Base-by-base conservation (phyloP, 768 basidiomycete genomes). In the Boletellus ananas region DNA sequence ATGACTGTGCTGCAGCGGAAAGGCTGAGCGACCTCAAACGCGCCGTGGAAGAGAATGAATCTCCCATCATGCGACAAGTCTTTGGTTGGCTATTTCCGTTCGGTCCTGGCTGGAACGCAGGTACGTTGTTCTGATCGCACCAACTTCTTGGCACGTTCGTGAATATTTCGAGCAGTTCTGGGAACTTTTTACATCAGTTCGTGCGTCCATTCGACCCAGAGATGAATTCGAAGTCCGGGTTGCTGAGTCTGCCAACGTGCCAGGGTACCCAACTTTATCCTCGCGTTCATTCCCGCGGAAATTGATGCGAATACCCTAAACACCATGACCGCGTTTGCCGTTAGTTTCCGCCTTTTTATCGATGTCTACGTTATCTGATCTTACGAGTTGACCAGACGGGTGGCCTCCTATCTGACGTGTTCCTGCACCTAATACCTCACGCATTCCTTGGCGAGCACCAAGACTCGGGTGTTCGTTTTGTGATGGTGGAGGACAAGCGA, bases 121-220 rank as follows among this genome's bases (percentile, higher is more conserved):
- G 79, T 79, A 46, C 17, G 66, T 65, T 34, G 42, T 45, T 47
- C 20, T 18, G 29, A 27, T 34, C 56, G 17, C 45, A 41, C 49
- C 16, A 25, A 43, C 23, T 17, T 36, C 39, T 16, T 61, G 41
- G 42, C 59, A 51, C 60, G 46, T 57, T 60, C 54, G 49, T 64
- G 42, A 65, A 57, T 29, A 41, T 53, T 51, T 47, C 33, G 46
- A 40, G 27, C 56, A 80, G 81, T 96, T 49, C 76, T 94, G 25
- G 93, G 89, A 54, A 94, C 93, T 17, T 93, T 94, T 76, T 94
- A 94, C 74, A 94, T 94, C 71, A 93, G 90, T 77, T 94, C 91
- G 92, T 94, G 66, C 63, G 90, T 79, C 53, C 45, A 46, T 52
- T 54, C 36, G 38, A 16, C 50, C 45, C 44, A 36, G 44, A 23